A percentile compares a stretch with the other conserved stretches of the same genome.
Conservation (phyloP, 768 basidiomycete species). For the Collybia mongolica region DNA sequence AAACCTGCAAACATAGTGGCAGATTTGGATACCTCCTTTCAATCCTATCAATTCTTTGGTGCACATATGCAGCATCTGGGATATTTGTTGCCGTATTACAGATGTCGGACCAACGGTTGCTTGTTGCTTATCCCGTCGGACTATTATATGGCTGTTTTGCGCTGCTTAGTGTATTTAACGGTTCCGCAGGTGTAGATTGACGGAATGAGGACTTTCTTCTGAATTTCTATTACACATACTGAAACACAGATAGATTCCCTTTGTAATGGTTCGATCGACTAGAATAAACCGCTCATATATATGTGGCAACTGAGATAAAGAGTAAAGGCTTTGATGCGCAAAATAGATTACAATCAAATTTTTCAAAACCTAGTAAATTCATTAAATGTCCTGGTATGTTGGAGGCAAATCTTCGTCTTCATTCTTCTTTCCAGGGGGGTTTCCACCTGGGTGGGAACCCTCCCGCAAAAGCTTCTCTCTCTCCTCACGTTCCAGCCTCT, state of each 20-base stretch:
- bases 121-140: conserved; percentile 96
- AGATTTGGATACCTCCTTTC: conserved; percentile 85
- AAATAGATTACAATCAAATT: no score
- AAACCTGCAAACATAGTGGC: conserved; percentile 68
- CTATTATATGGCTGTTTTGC: conserved; percentile 94
- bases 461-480: conserved; percentile 48
- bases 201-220: conserved; percentile 2
- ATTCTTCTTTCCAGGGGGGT: conserved; percentile 19
- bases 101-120: conserved; percentile 92
- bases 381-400: no score
- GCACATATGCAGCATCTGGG: conserved; percentile 92
- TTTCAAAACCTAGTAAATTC: no score
- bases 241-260: background rate
- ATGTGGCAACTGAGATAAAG: no score
- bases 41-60: conserved; percentile 87
- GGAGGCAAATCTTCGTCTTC: conserved; percentile 49
- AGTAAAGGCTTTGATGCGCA: no score
- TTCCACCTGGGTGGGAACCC: conserved; percentile 3
- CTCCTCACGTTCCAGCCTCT: conserved; percentile 62
- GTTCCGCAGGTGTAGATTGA: conserved; percentile 25
- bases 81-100: conserved; percentile 95
- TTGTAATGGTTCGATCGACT: background rate
- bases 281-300: background rate
- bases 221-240: background rate
- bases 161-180: conserved; percentile 86